These are phyloP conservation scores for Populus hybrid DNA, from an alignment of 441 rosid species.

Conservation along the genomic window DNA sequence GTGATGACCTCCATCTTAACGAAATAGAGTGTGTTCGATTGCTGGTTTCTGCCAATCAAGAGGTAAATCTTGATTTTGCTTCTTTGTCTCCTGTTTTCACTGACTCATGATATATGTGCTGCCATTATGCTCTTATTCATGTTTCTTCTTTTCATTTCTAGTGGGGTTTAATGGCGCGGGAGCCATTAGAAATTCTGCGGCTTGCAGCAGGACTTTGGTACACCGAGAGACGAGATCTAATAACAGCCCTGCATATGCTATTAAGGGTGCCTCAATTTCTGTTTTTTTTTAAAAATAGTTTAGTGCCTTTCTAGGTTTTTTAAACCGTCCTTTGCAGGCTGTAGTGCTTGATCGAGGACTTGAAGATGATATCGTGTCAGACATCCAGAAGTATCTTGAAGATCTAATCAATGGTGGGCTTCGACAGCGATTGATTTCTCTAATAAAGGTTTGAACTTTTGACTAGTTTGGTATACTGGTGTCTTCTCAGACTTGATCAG, in stretches of 20 bases:
- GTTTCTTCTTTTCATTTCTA: constrained; percentile 27
- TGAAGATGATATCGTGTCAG: constrained; percentile 69
- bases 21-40: constrained; percentile 82
- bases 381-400: constrained; percentile 76
- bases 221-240: constrained; percentile 80
- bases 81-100: constrained; percentile 17
- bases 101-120: constrained; percentile 1
- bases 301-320: constrained; percentile 3
- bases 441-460: constrained; percentile 61
- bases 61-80: constrained; percentile 47
- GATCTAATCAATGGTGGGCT: constrained; percentile 73
- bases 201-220: constrained; percentile 97
- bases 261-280: constrained; percentile 55
- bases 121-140: constrained; percentile 6
- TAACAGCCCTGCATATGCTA: constrained; percentile 74
- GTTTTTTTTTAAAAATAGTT: not conserved
- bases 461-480: no score
- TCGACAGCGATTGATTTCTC: constrained; percentile 71
- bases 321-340: constrained; percentile 50
- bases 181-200: constrained; percentile 71
- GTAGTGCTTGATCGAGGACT: constrained; percentile 85
- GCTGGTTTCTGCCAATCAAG: constrained; percentile 89
- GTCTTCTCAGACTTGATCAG: no score
- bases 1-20: constrained; percentile 90
- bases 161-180: constrained; percentile 93